These are phyloP conservation scores for Symbiodinium natans DNA, from an alignment of 73 alveolate species.

Conservation along the genomic window DNA sequence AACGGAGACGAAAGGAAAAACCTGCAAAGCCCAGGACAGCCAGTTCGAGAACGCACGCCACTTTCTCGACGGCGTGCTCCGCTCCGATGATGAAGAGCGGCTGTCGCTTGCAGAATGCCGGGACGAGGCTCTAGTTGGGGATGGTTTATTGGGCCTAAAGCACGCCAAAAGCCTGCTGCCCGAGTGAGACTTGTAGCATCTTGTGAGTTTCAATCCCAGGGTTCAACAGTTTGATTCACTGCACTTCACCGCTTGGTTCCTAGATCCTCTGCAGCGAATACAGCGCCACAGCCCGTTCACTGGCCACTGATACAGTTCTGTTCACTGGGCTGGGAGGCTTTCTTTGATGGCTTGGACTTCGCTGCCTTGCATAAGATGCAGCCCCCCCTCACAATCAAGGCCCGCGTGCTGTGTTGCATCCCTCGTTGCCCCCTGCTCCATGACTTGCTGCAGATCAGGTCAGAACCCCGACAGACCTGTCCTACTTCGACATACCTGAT, in stretches of 20 bases:
- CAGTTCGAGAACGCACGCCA: conserved; percentile 58
- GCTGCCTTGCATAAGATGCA: conserved; percentile 31
- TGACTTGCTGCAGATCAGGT: neutral
- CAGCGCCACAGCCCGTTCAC: too few species aligned
- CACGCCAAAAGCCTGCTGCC: too few species aligned
- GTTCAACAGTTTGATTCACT: neutral
- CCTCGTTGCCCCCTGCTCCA: neutral
- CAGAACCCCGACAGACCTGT: conserved; percentile 37
- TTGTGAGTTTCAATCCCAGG: neutral
- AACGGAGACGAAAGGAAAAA: too few species aligned
- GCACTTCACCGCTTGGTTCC: too few species aligned
- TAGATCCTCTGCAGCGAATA: too few species aligned
- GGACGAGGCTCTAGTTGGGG: conserved; percentile 27
- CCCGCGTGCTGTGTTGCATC: neutral
- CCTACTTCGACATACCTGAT: conserved; percentile 44
- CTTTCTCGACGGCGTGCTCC: conserved; percentile 50
- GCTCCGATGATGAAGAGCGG: conserved; percentile 39
- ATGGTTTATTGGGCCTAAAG: too few species aligned
- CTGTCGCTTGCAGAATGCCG: conserved; percentile 62
- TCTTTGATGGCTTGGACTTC: conserved; percentile 56
- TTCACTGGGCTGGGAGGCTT: conserved; percentile 5
- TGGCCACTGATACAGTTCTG: too few species aligned
- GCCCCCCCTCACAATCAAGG: conserved; percentile 65
- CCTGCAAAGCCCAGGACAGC: neutral
- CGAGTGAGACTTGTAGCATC: too few species aligned